A percentile compares a stretch with the other conserved stretches of the same genome.
These are phyloP conservation scores for Glycine latifolia DNA, from an alignment of 306 rosid species.

Conservation along the genomic window DNA sequence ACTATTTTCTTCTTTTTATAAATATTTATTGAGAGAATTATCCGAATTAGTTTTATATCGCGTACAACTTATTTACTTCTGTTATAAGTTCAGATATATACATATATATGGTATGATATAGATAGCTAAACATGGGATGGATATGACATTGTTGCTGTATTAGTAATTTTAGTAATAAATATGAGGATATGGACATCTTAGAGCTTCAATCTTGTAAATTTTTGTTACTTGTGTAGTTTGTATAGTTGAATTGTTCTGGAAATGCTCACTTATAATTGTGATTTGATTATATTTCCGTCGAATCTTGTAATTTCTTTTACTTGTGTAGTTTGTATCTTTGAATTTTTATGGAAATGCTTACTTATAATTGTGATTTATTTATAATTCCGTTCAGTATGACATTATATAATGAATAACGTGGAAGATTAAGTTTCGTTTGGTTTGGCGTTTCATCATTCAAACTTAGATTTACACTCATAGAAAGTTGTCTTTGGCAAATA, in stretches of 20 bases:
- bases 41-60: background rate
- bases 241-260: slow-evolving; percentile 10
- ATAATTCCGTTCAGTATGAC: too few species aligned
- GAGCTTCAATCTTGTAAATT: background rate
- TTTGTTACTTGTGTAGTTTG: background rate
- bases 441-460: too few species aligned
- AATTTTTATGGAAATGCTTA: too few species aligned
- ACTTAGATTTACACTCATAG: too few species aligned
- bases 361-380: background rate
- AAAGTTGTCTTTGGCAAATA: too few species aligned
- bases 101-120: slow-evolving; percentile 17
- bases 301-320: too few species aligned
- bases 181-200: too few species aligned
- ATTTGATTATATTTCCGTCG: background rate
- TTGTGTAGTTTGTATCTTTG: too few species aligned
- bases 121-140: slow-evolving; percentile 27
- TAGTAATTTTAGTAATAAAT: slow-evolving; percentile 42
- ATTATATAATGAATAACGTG: too few species aligned
- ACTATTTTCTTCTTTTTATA: background rate
- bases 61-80: background rate
- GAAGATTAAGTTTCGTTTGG: too few species aligned
- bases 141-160: slow-evolving; percentile 40
- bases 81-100: too few species aligned
- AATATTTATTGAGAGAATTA: background rate
- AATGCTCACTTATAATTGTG: background rate